A percentile compares a stretch with the other conserved stretches of the same genome.
Conservation (phyloP, 1,284 basidiomycete species). For the Mycosarcoma mackinlayi region DNA sequence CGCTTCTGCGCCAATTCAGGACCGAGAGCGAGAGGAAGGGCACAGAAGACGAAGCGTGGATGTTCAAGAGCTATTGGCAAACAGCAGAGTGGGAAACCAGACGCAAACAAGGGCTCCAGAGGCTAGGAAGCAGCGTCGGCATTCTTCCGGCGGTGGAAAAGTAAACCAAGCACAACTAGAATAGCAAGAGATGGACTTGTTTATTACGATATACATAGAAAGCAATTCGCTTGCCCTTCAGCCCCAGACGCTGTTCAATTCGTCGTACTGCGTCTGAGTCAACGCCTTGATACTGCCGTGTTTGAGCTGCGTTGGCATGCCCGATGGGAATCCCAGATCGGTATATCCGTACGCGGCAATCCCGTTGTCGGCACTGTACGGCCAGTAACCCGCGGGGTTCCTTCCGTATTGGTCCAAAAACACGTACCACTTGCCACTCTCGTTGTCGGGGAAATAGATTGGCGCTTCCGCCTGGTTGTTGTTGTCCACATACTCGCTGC, state of each 20-base stretch:
- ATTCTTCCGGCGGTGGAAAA: conserved; percentile 35
- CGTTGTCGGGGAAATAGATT: conserved; percentile 27
- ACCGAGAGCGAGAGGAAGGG: conserved; percentile 31
- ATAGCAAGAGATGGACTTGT: no score
- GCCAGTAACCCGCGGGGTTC: conserved; percentile 28
- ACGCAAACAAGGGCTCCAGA: conserved; percentile 23
- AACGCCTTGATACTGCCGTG: conserved; percentile 43
- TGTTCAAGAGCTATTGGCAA: conserved; percentile 36
- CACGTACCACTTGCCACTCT: conserved; percentile 16
- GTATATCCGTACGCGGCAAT: conserved; percentile 29
- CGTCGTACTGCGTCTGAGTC: conserved; percentile 44
- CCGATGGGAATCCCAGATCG: conserved; percentile 32
- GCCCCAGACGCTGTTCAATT: conserved; percentile 18
- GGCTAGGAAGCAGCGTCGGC: conserved; percentile 26
- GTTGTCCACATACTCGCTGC: no score
- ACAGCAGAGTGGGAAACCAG: conserved; percentile 35
- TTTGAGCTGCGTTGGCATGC: conserved; percentile 33
- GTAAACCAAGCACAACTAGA: background rate
- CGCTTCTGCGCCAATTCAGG: conserved; percentile 25
- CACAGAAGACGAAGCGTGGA: conserved; percentile 35
- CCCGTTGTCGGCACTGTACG: conserved; percentile 22
- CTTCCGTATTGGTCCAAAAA: conserved; percentile 36
- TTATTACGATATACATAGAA: no score
- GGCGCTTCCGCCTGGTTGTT: no score
- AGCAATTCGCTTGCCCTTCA: no score